These are phyloP conservation scores for Thinopyrum elongatum DNA, from an alignment of 176 grass and related monocot species.

Conservation along the genomic window DNA sequence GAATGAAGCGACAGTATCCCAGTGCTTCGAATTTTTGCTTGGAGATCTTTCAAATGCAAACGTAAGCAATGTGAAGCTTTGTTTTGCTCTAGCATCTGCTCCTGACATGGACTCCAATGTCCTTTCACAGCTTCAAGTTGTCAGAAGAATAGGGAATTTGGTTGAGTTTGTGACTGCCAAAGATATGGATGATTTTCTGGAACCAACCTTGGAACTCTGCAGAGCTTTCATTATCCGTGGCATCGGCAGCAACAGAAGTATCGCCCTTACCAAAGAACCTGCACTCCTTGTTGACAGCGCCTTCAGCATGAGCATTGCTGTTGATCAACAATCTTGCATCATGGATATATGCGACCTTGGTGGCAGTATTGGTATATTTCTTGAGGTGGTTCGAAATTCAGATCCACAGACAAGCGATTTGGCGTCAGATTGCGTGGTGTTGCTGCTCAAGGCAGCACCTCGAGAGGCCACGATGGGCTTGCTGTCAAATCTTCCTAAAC, in stretches of 20 bases:
- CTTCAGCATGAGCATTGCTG: slow-evolving; percentile 88
- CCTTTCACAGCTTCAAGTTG: slow-evolving; percentile 82
- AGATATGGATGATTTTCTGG: slow-evolving; percentile 94
- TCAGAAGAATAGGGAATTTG: slow-evolving; percentile 88
- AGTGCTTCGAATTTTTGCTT: slow-evolving; percentile 87
- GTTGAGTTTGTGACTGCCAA: slow-evolving; percentile 89
- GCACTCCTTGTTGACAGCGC: slow-evolving; percentile 71
- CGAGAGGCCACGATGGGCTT: slow-evolving; percentile 77
- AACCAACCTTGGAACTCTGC: slow-evolving; percentile 85
- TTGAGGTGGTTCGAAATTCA: slow-evolving; percentile 57
- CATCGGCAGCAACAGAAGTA: slow-evolving; percentile 67
- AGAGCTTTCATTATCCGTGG: slow-evolving; percentile 78
- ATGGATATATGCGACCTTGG: slow-evolving; percentile 92
- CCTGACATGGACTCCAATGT: slow-evolving; percentile 81
- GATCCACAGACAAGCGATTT: slow-evolving; percentile 71
- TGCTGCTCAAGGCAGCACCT: slow-evolving; percentile 77
- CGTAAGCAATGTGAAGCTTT: slow-evolving; percentile 89
- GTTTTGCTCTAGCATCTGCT: slow-evolving; percentile 78
- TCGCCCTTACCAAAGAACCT: slow-evolving; percentile 76
- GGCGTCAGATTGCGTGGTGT: slow-evolving; percentile 68
- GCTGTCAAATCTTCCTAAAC: slow-evolving; percentile 76
- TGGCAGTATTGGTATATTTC: slow-evolving; percentile 74
- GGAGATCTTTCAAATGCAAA: slow-evolving; percentile 95
- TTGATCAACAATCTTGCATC: slow-evolving; percentile 73
- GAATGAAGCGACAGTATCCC: slow-evolving; percentile 71